These are phyloP conservation scores for Aspergillus bombycis DNA, from an alignment of 2,329 filamentous ascomycete genomes.

Conservation along the genomic window DNA sequence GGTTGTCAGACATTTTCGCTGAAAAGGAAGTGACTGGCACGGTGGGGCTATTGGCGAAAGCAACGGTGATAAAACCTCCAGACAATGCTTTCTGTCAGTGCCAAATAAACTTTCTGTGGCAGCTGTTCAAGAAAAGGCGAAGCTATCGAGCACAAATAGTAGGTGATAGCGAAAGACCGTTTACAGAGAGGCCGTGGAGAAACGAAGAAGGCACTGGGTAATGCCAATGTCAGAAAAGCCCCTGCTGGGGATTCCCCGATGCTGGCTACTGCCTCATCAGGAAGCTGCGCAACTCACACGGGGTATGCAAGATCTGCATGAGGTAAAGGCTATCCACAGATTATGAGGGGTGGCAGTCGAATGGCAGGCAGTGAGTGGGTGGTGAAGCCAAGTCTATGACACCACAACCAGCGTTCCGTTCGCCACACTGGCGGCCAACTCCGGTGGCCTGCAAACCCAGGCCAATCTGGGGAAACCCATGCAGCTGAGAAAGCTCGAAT, in stretches of 20 bases:
- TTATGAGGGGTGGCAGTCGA: background rate
- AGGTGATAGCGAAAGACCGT: background rate
- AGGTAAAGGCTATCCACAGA: background rate
- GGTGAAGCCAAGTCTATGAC: constrained; percentile 12
- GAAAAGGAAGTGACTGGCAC: no score
- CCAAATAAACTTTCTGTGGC: background rate
- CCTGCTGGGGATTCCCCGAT: no score
- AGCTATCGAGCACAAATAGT: background rate
- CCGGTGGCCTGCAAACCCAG: background rate
- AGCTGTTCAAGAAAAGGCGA: background rate
- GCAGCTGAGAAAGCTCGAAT: background rate
- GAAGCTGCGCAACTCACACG: background rate
- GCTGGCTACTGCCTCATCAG: background rate
- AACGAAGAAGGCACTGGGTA: background rate
- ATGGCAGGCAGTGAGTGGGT: background rate
- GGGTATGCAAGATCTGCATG: background rate
- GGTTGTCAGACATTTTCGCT: no score
- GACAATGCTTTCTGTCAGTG: background rate
- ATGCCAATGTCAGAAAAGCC: background rate
- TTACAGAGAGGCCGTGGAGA: background rate
- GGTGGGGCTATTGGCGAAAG: background rate
- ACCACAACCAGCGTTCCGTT: constrained; percentile 3
- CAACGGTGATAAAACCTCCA: background rate
- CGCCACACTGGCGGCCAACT: background rate
- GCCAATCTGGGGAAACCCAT: background rate